Evolutionary conservation across 768 basidiomycete species (phyloP), one percentile per base, ranked within the genome.

Genomic region (Pisolithus albus): DNA sequence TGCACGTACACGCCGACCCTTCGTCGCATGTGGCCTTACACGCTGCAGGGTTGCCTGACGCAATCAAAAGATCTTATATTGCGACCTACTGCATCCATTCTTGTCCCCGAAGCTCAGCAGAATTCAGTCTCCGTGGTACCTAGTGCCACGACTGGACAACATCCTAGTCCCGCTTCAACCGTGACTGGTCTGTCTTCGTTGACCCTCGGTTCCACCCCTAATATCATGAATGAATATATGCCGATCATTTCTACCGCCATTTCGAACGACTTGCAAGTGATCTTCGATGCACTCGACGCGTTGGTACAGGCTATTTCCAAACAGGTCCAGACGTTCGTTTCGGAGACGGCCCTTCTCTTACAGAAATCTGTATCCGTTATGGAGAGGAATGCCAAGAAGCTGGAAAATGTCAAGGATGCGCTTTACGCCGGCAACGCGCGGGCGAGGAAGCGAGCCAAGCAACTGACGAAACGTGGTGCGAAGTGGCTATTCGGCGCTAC

Each of bases 251-350:
- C 73, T 2, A 68, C 75, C 7, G 67, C 67, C n/a, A 64, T 82
- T 19, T 72, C 72, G 8, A 72, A 68, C 47, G 83, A 85, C 51
- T 63, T 83, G 47, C 70, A 75, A 19, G 83, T 84, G 55, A 69
- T 85, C 18, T 62, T 79, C 32, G 77, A 78, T 23, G 81, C 80
- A 4, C 70, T 86, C 28, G 83, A 86, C 56, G 79, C 75, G 0
- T 72, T 86, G 34, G 66, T 76, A 53, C 68, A 65, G 30, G 75
- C 75, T 40, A 75, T 84, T 48, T 73, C 72, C 10, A 70, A 68
- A 47, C 81, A 83, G 53, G 65, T 64, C 8, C 61, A 61, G 36
- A 53, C 58, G 3, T 42, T 67, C 10, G 47, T 66, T 19, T 36
- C 46, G 4, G 59, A 66, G 23, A 77, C 76, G 11, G 64, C 73